Evolutionary conservation across 495 filamentous ascomycete species (phyloP).

Genomic region (Staphylotrichum longicolle): DNA sequence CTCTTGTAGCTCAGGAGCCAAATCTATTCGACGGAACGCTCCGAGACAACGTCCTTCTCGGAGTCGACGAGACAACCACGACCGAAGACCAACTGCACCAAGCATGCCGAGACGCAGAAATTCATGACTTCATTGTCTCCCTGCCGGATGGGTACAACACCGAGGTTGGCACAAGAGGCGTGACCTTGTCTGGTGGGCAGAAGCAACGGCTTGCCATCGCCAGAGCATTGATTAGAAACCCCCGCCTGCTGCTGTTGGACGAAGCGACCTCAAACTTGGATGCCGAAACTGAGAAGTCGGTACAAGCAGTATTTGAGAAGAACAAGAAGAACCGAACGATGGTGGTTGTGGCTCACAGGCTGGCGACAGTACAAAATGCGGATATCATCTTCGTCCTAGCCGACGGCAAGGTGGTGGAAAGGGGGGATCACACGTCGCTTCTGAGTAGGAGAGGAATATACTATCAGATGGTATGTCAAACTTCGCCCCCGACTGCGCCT

Average conservation of each 20-base stretch:
- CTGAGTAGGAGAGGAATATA: constrained; percentile 53
- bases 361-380: constrained; percentile 57
- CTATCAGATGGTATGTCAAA: constrained; percentile 50
- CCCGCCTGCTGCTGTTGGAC: constrained; percentile 70
- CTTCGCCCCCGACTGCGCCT: not conserved
- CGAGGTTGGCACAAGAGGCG: constrained; percentile 60
- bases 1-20: constrained; percentile 60
- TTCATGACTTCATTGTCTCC: constrained; percentile 57
- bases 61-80: constrained; percentile 40
- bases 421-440: constrained; percentile 49
- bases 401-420: constrained; percentile 54
- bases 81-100: constrained; percentile 46
- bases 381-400: constrained; percentile 58
- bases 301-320: constrained; percentile 69
- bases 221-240: constrained; percentile 70
- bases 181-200: constrained; percentile 73
- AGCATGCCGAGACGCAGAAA: constrained; percentile 55
- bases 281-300: constrained; percentile 67
- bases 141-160: constrained; percentile 62
- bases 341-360: constrained; percentile 69
- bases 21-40: constrained; percentile 60
- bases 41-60: constrained; percentile 60
- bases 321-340: constrained; percentile 65
- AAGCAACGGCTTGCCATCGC: constrained; percentile 75
- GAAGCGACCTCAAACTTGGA: constrained; percentile 79